Conservation (phyloP, 2,329 filamentous ascomycete genomes). For the Fusarium pseudonygamai region DNA sequence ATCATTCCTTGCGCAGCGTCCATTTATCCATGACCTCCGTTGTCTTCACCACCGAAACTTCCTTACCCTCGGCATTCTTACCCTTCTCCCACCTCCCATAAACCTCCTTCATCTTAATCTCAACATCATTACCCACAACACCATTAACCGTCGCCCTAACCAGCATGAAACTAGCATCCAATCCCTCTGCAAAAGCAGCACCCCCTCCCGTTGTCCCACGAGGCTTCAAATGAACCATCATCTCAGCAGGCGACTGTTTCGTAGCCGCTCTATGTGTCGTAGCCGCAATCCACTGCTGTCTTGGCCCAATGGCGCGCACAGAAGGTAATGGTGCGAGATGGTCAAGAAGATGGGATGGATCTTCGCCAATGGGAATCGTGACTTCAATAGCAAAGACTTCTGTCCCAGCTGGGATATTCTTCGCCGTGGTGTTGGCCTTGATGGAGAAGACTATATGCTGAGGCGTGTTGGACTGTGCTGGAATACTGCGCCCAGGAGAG, state of each 20-base stretch:
- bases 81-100: background rate
- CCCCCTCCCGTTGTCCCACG: background rate
- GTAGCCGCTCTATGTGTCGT: background rate
- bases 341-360: background rate
- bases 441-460: background rate
- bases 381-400: background rate
- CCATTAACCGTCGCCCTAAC: background rate
- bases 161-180: background rate
- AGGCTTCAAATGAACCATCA: background rate
- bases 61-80: background rate
- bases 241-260: background rate
- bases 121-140: background rate
- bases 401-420: background rate
- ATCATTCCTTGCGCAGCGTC: background rate
- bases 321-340: fast-evolving
- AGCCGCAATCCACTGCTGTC: background rate
- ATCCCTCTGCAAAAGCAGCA: fast-evolving
- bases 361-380: background rate
- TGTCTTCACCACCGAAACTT: background rate
- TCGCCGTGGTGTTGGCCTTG: fast-evolving
- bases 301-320: background rate
- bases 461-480: background rate
- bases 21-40: background rate
- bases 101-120: background rate
- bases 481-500: background rate